phyloP scores from a whole-genome alignment of 2,329 filamentous ascomycete genomes.

The Phyllosticta paracitricarpa region DNA sequence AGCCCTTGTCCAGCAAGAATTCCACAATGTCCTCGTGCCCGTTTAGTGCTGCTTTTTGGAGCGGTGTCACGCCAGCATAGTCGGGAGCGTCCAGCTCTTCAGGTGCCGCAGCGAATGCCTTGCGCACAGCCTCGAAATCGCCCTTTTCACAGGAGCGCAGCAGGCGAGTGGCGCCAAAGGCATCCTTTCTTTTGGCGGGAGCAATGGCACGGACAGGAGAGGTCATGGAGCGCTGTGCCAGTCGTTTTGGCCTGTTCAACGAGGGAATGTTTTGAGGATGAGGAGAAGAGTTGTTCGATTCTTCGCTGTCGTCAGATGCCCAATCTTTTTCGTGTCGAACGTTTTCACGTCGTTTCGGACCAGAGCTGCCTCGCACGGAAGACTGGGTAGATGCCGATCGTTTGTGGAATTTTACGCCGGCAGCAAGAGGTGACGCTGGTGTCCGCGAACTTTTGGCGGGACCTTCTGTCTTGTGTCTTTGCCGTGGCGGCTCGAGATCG shows the following conservation, averaged over 20 bases:
- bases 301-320: slow-evolving; percentile 15
- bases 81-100: slow-evolving; percentile 84
- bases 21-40: slow-evolving; percentile 81
- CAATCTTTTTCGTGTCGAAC: slow-evolving; percentile 21
- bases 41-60: slow-evolving; percentile 85
- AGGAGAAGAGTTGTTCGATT: slow-evolving; percentile 21
- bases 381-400: slow-evolving; percentile 31
- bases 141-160: slow-evolving; percentile 84
- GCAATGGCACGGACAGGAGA: slow-evolving; percentile 49
- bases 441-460: slow-evolving; percentile 16
- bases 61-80: slow-evolving; percentile 89
- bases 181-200: slow-evolving; percentile 81
- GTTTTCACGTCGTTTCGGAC: slow-evolving; percentile 26
- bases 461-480: slow-evolving; percentile 29
- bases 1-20: slow-evolving; percentile 74
- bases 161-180: slow-evolving; percentile 81
- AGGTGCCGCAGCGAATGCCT: slow-evolving; percentile 64
- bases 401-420: slow-evolving; percentile 27
- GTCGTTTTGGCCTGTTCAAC: slow-evolving; percentile 40
- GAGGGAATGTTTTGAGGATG: slow-evolving; percentile 28
- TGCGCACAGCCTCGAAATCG: slow-evolving; percentile 68
- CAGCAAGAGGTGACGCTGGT: slow-evolving; percentile 24
- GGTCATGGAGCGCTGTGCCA: slow-evolving; percentile 50
- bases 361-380: slow-evolving; percentile 18
- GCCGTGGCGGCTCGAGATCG: slow-evolving; percentile 29